Base-by-base conservation (phyloP, 2,329 filamentous ascomycete genomes). In the Calonectria crousiana region DNA sequence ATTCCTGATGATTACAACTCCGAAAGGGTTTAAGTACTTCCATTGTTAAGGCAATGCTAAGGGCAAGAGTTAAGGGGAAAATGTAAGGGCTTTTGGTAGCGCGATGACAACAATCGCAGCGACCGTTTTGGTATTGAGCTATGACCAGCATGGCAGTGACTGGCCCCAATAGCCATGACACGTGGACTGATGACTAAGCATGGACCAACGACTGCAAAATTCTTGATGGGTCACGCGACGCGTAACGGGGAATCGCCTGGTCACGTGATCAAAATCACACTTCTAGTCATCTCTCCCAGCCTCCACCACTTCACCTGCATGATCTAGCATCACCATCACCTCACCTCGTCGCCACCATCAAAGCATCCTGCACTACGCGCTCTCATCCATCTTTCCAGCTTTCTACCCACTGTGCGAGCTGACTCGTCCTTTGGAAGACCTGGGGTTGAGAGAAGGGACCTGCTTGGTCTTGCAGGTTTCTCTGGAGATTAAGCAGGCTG, bases 341-440 rank as follows among this genome's bases (percentile, higher is more conserved):
- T 14, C 11, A 36, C 23, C 38, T 62, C 56, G 34, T 41, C 34
- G 34, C 34, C 56, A 38, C 23, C 56, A 30, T 62, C 34, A 11
- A 62, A 28, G 32, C 36, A 38, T 62, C 56, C 3, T 41, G 5
- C 23, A 28, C 16, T 13, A 28, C 60, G 49, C 69, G 69, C 69
- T 71, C 69, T 58, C 20, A 52, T n/a, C 30, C 69, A 67, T 41
- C 36, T 49, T 26, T 71, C 69, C 51, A 26, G 69, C 30, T 62
- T 67, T 71, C 69, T 67, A 71, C 69, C 69, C 62, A 58, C 44
- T 66, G 69, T 49, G 36, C 62, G 69, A 66, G 69, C 58, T 71
- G 51, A 71, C 62, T 66, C 62, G 60, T 58, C 66, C 51, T 56
- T 49, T 67, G 62, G 62, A 71, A 71, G 62, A 71, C 36, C 36